Conservation (phyloP, 2,329 filamentous ascomycete genomes). For the Akanthomyces uredinophilus region DNA sequence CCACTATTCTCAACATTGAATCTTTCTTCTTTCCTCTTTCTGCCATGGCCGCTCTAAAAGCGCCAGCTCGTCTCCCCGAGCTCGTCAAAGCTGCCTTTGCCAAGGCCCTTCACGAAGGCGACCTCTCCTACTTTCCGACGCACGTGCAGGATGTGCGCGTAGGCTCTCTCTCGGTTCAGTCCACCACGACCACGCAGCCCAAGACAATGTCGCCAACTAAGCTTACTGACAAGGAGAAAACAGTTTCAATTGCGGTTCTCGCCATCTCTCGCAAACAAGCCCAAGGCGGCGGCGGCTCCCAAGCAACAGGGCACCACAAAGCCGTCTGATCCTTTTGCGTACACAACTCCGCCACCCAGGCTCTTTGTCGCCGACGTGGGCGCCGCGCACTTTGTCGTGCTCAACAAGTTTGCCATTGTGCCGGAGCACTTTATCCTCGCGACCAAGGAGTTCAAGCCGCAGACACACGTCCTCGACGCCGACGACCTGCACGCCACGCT, state of each 20-base stretch:
- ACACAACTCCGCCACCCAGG: conserved; percentile 44
- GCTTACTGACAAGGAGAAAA: not conserved
- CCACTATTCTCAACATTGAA: not conserved
- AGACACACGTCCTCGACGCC: conserved; percentile 57
- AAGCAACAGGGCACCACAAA: conserved; percentile 26
- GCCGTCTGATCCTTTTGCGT: conserved; percentile 59
- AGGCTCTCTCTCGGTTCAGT: conserved; percentile 41
- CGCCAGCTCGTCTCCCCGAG: conserved; percentile 43
- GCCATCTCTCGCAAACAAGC: conserved; percentile 63
- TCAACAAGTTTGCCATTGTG: conserved; percentile 73
- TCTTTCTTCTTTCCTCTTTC: not conserved
- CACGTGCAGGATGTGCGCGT: conserved; percentile 44
- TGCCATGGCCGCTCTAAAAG: conserved; percentile 35
- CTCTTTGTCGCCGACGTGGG: conserved; percentile 49
- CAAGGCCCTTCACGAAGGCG: conserved; percentile 41
- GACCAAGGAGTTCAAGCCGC: conserved; percentile 57
- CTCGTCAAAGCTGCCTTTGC: conserved; percentile 47
- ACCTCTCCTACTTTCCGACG: conserved; percentile 51
- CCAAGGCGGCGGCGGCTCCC: conserved; percentile 36
- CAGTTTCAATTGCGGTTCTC: conserved; percentile 72
- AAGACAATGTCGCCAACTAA: conserved; percentile 1
- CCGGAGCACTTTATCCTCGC: conserved; percentile 67
- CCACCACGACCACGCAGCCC: not conserved
- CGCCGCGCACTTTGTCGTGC: conserved; percentile 56
- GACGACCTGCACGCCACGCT: conserved; percentile 57